phyloP scores from a whole-genome alignment of 257 asterid species.

The Solanum corneliomulleri region DNA sequence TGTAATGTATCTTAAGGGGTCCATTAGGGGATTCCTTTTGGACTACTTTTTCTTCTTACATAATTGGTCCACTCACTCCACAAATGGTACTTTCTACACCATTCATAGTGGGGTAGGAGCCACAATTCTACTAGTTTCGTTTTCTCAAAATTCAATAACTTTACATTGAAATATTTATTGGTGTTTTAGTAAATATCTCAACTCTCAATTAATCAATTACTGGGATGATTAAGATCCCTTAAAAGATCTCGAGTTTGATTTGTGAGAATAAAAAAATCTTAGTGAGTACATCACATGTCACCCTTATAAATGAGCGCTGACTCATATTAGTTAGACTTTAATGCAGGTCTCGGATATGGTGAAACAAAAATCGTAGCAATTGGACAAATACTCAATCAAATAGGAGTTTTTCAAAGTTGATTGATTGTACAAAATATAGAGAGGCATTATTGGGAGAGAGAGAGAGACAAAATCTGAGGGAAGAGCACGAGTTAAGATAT shows the following conservation, averaged over 20 bases:
- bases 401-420: background rate
- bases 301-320: accelerated
- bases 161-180: background rate
- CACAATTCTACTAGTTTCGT: background rate
- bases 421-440: background rate
- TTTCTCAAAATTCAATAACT: background rate
- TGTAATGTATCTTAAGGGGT: background rate
- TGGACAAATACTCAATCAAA: background rate
- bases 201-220: background rate
- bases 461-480: background rate
- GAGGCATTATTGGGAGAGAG: background rate
- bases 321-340: background rate
- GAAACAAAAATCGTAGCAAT: background rate
- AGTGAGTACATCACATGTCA: background rate
- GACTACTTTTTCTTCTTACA: background rate
- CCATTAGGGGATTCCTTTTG: background rate
- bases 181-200: background rate
- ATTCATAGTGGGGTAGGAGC: background rate
- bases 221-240: background rate
- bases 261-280: too few relatives aligned
- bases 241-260: background rate
- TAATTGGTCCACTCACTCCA: background rate
- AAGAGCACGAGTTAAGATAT: background rate
- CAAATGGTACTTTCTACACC: background rate
- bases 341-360: background rate